phyloP scores from a whole-genome alignment of 1,139 yeast species.

The Zygosaccharomyces sapae region DNA sequence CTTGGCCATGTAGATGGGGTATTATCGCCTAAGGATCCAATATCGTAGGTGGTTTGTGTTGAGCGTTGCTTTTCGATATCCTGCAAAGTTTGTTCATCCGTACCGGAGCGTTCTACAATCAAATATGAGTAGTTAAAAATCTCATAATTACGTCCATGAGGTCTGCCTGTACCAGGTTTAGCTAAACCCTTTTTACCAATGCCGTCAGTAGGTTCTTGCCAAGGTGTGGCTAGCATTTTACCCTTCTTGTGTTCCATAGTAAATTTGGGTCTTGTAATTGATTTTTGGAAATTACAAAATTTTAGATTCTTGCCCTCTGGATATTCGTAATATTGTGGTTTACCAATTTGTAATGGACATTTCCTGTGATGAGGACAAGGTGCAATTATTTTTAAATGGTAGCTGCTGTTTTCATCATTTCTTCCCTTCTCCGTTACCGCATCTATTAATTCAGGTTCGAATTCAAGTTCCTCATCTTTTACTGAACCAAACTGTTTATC shows the following conservation, averaged over 20 bases:
- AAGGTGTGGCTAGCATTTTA: conserved; percentile 60
- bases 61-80: conserved; percentile 32
- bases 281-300: conserved; percentile 75
- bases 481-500: conserved; percentile 43
- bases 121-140: conserved; percentile 72
- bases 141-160: conserved; percentile 69
- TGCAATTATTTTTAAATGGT: conserved; percentile 64
- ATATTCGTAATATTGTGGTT: conserved; percentile 60
- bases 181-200: conserved; percentile 46
- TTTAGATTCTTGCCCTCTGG: conserved; percentile 58
- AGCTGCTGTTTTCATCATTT: conserved; percentile 38
- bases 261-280: conserved; percentile 71
- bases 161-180: conserved; percentile 63
- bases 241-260: conserved; percentile 82
- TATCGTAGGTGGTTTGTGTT: conserved; percentile 12
- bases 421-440: conserved; percentile 39
- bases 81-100: conserved; percentile 31
- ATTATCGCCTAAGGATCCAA: conserved; percentile 31
- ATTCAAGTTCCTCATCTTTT: conserved; percentile 44
- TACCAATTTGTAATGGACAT: conserved; percentile 81
- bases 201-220: conserved; percentile 61
- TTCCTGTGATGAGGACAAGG: conserved; percentile 88
- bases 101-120: conserved; percentile 57
- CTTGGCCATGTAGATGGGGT: conserved; percentile 62
- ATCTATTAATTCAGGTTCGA: conserved; percentile 45